These are phyloP conservation scores for Schizophyllum amplum DNA, from an alignment of 1,284 basidiomycete genomes.

Conservation along the genomic window DNA sequence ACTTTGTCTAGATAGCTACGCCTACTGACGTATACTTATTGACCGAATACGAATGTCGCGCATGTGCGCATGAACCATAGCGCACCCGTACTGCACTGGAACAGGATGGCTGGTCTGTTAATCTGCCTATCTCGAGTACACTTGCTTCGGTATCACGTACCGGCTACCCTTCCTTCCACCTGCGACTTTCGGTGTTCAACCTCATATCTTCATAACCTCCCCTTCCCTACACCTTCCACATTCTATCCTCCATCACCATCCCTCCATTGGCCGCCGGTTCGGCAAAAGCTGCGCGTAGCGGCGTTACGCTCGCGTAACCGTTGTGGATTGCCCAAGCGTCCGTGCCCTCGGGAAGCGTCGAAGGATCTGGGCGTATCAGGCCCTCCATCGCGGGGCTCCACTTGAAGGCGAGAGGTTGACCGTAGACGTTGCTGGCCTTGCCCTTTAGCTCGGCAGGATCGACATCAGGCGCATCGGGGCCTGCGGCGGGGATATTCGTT, in stretches of 20 bases:
- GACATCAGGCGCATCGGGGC: constrained; percentile 30
- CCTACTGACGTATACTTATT: too few relatives aligned
- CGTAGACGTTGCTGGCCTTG: constrained; percentile 12
- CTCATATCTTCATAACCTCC: background rate
- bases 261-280: constrained; percentile 32
- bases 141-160: too few relatives aligned
- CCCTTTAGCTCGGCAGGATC: constrained; percentile 11
- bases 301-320: constrained; percentile 66
- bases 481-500: constrained; percentile 25
- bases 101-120: too few relatives aligned
- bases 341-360: constrained; percentile 61
- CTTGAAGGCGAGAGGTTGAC: constrained; percentile 55
- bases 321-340: constrained; percentile 75
- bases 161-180: too few relatives aligned
- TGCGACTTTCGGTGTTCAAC: too few relatives aligned
- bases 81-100: too few relatives aligned
- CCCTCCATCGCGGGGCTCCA: constrained; percentile 73
- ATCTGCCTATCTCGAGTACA: too few relatives aligned
- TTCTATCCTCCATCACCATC: too few relatives aligned
- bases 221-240: constrained; percentile 14
- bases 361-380: constrained; percentile 55
- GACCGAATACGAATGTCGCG: too few relatives aligned
- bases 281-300: constrained; percentile 65
- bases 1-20: too few relatives aligned
- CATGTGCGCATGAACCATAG: too few relatives aligned